Base-by-base conservation (phyloP, 2,329 filamentous ascomycete genomes). In the Tolypocladium tropicale region DNA sequence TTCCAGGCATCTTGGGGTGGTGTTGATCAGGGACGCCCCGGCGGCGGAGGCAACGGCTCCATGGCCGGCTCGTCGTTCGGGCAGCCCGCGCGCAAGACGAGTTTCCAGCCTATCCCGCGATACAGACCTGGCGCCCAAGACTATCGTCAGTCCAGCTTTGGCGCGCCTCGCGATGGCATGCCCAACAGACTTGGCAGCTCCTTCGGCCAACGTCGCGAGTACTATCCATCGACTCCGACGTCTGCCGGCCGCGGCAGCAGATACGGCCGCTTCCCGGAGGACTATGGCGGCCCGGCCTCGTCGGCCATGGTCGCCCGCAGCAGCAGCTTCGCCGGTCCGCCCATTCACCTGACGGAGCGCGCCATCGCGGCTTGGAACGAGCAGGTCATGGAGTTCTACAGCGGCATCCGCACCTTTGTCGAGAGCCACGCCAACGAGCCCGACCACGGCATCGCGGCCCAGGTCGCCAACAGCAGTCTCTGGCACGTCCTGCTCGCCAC, bases 401-500 rank as follows among this genome's bases (percentile, higher is more conserved):
- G 62, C 33, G 53, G 63, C 21, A 72, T 73, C 49, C 70, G 70
- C 36, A 57, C 55, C 55, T 74, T 73, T 57, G 71, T 73, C 49
- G 68, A 70, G 57, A 61, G 60, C 6, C 65, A 71, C 48, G 70
- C 71, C 46, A 64, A 64, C 56, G 60, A 67, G 18, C 66, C 71
- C 3, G 66, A 67, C 28, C 59, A 61, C n/a, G 61, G 66, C 34
- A 62, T 61, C 34, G 61, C 62, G n/a, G 58, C 60, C 30, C 66
- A 68, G 23, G 56, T 71, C 43, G 62, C 63, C 52, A 55, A 60
- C 51, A 67, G 65, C n/a, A 61, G 62, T 5, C 62, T 73, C 43
- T 74, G 72, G 70, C 64, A 67, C 2, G 66, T 72, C 25, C 64
- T 74, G 16, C 56, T 74, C 36, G 67, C 70, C 1, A 70, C 67